These are phyloP conservation scores for Scutellaria minor DNA, from an alignment of 257 asterid genomes.

Conservation along the genomic window DNA sequence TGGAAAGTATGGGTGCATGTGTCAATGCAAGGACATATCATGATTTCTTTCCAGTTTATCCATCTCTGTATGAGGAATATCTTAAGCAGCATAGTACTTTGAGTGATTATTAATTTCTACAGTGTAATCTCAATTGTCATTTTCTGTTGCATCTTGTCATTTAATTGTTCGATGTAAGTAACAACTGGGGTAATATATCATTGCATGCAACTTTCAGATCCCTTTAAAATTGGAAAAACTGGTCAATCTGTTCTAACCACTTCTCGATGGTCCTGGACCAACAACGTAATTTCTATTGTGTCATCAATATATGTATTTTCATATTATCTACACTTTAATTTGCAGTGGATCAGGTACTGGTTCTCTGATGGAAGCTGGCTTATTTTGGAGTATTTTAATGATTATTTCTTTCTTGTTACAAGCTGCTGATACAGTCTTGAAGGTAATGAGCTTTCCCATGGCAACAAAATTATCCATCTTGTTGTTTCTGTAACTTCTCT, in stretches of 20 bases:
- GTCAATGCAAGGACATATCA: background rate
- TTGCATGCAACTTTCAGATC: background rate
- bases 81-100: background rate
- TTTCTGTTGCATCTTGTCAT: background rate
- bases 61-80: background rate
- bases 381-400: conserved; percentile 96
- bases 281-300: background rate
- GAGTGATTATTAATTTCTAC: conserved; percentile 1
- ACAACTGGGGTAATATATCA: background rate
- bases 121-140: background rate
- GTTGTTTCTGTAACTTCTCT: conserved; percentile 39
- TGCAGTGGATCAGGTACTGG: conserved; percentile 96
- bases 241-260: conserved; percentile 9
- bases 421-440: conserved; percentile 94
- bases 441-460: conserved; percentile 59
- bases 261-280: background rate
- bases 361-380: conserved; percentile 82
- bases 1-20: background rate
- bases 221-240: background rate
- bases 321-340: conserved; percentile 31
- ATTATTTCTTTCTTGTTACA: conserved; percentile 86
- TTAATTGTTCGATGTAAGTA: background rate
- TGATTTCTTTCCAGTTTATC: conserved; percentile 7
- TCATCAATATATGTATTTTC: conserved; percentile 14
- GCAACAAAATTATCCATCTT: conserved; percentile 29